These are phyloP conservation scores for Dioscorea dumetorum DNA, from an alignment of 106 monocot species.

Conservation along the genomic window DNA sequence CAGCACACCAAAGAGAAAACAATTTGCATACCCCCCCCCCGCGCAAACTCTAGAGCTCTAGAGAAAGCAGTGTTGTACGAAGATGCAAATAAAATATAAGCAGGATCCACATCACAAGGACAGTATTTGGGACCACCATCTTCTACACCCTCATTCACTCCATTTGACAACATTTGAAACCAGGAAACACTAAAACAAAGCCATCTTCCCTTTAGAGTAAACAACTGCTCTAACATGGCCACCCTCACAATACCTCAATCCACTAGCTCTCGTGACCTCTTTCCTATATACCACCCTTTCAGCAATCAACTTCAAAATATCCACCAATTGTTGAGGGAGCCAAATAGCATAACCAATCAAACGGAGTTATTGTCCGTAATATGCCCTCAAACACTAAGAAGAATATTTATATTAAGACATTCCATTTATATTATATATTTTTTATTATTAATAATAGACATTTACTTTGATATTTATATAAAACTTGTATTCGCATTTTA, in stretches of 20 bases:
- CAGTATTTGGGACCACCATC: constrained; percentile 12
- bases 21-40: constrained; percentile 83
- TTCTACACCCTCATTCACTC: not conserved
- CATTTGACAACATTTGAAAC: not conserved
- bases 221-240: no score
- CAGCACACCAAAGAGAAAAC: constrained; percentile 77
- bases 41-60: constrained; percentile 80
- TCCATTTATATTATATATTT: no score
- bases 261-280: not conserved
- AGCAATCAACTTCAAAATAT: constrained; percentile 44
- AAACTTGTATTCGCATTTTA: no score
- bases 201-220: constrained; percentile 8
- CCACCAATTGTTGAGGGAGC: constrained; percentile 68
- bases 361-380: no score
- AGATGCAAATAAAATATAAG: constrained; percentile 42
- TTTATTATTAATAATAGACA: no score
- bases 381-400: no score
- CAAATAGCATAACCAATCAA: constrained; percentile 79
- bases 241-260: no score
- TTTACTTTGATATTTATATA: no score
- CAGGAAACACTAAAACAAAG: not conserved
- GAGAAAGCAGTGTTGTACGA: constrained; percentile 47
- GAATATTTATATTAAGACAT: no score
- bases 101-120: constrained; percentile 42
- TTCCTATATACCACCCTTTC: constrained; percentile 18